phyloP scores from a whole-genome alignment of 345 rosid genomes.

The Pseudoturritis turrita region DNA sequence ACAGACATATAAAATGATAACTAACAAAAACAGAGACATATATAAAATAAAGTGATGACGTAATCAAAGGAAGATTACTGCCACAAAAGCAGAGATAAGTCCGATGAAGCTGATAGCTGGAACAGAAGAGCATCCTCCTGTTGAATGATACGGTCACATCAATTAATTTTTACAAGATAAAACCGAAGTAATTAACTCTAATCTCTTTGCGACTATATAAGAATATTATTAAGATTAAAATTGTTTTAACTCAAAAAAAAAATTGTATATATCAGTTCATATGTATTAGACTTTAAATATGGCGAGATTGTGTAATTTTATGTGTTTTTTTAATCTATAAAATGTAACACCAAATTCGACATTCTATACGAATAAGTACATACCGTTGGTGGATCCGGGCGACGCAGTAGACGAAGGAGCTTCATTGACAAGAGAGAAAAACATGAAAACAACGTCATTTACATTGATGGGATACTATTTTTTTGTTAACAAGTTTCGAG shows the following conservation, averaged over 20 bases:
- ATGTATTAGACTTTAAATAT: neutral
- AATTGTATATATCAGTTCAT: neutral
- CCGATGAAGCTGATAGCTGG: slow-evolving; percentile 5
- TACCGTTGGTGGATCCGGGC: slow-evolving; percentile 13
- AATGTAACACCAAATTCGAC: neutral
- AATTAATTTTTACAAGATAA: neutral
- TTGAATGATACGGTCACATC: neutral
- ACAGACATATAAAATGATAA: too few species aligned
- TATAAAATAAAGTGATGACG: neutral
- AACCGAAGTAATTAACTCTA: neutral
- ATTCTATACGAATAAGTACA: neutral
- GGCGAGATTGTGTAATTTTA: neutral
- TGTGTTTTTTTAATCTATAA: neutral
- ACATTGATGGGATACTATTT: too few species aligned
- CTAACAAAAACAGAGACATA: too few species aligned
- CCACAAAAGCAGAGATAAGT: slow-evolving; percentile 14
- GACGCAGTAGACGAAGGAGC: slow-evolving; percentile 8
- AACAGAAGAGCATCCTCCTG: slow-evolving; percentile 19
- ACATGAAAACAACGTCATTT: neutral
- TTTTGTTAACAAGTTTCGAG: too few species aligned
- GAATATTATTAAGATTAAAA: neutral
- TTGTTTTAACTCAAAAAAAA: neutral
- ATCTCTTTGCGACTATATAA: too few species aligned
- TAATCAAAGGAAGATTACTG: slow-evolving; percentile 7
- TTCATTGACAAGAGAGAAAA: neutral